Evolutionary conservation across 1,284 basidiomycete genomes (phyloP).

Genomic region (Irpex rosettiformis): DNA sequence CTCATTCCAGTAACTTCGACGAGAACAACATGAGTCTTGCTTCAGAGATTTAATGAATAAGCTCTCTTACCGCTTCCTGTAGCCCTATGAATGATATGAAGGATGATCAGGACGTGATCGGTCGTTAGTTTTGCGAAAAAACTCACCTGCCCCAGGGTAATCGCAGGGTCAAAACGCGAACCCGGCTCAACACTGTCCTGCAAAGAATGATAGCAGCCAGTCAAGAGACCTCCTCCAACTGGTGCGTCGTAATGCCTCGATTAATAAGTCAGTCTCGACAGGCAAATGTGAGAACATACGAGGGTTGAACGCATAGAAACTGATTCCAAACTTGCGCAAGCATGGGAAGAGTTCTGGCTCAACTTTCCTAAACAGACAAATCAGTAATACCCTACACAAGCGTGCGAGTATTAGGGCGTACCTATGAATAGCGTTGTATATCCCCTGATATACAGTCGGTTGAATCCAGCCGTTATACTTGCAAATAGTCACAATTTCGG

Average conservation of each 20-base stretch:
- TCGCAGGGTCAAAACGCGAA: constrained; percentile 37
- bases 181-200: constrained; percentile 33
- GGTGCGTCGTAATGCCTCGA: too few species aligned
- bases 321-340: constrained; percentile 58
- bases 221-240: constrained; percentile 39
- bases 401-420: not conserved
- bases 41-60: not conserved
- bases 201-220: constrained; percentile 29
- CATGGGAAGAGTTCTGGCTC: constrained; percentile 63
- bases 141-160: constrained; percentile 28
- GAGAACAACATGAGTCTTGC: not conserved
- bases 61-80: not conserved
- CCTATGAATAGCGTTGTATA: constrained; percentile 54
- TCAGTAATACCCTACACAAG: not conserved
- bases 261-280: too few species aligned
- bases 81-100: not conserved
- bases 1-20: constrained; percentile 15
- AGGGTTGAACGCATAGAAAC: constrained; percentile 59
- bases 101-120: not conserved
- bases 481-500: constrained; percentile 57
- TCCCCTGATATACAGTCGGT: constrained; percentile 69
- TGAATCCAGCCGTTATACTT: constrained; percentile 52
- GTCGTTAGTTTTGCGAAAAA: not conserved
- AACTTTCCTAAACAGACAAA: constrained; percentile 28
- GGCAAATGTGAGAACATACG: constrained; percentile 19